phyloP scores from a whole-genome alignment of 2,329 filamentous ascomycete species.

The Aspergillus transmontanensis region DNA sequence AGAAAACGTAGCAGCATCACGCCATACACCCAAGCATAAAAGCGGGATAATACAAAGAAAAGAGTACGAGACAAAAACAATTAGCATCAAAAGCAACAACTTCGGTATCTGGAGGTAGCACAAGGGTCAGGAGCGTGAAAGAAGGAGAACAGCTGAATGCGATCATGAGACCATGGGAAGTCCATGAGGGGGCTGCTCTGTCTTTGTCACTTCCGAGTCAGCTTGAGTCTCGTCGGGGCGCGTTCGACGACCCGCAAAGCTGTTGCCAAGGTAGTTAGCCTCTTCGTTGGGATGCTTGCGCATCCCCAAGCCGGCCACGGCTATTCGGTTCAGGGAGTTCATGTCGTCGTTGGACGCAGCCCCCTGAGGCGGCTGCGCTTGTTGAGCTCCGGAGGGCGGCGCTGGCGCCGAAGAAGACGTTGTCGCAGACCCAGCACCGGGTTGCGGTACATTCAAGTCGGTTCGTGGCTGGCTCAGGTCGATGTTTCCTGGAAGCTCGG shows the following conservation, averaged over 20 bases:
- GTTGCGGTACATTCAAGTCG: slow-evolving; percentile 35
- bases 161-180: slow-evolving; percentile 29
- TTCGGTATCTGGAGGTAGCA: neutral
- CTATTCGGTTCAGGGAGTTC: slow-evolving; percentile 47
- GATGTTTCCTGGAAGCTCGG: slow-evolving; percentile 78
- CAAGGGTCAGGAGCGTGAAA: slow-evolving; percentile 1
- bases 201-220: slow-evolving; percentile 31
- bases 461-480: slow-evolving; percentile 63
- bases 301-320: slow-evolving; percentile 47
- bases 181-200: slow-evolving; percentile 28
- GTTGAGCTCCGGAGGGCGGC: slow-evolving; percentile 23
- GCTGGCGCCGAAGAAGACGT: slow-evolving; percentile 26
- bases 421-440: slow-evolving; percentile 24
- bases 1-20: slow-evolving; percentile 19
- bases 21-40: slow-evolving; percentile 23
- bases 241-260: slow-evolving; percentile 35
- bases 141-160: neutral
- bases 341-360: slow-evolving; percentile 39
- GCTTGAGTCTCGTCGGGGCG: slow-evolving; percentile 33
- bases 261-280: slow-evolving; percentile 35
- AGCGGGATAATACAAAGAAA: slow-evolving; percentile 8
- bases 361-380: slow-evolving; percentile 31
- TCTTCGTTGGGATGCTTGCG: slow-evolving; percentile 45
- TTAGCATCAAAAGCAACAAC: neutral
- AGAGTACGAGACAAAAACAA: neutral